phyloP scores from a whole-genome alignment of 108 stramenopile species.

The Conticribra guillardii region DNA sequence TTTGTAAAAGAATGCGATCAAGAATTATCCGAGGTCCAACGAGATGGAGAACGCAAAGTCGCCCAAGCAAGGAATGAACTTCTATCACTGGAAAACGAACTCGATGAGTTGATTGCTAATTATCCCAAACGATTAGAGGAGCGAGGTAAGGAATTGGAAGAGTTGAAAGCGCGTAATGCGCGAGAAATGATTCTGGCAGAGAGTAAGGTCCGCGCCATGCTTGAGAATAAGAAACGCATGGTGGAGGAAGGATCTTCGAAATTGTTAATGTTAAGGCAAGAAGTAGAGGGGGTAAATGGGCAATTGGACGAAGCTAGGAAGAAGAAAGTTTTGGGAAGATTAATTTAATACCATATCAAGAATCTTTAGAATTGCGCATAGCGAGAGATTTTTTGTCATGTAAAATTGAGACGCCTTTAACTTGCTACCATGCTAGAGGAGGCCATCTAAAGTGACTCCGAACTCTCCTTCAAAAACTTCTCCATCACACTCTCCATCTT shows the following conservation, averaged over 20 bases:
- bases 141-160: constrained; percentile 15
- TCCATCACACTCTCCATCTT: constrained; percentile 56
- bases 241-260: constrained; percentile 9
- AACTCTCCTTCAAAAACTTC: constrained; percentile 48
- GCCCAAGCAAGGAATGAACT: constrained; percentile 8
- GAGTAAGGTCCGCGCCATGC: constrained; percentile 18
- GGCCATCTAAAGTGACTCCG: constrained; percentile 12
- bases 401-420: background rate
- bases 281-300: background rate
- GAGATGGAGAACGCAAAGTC: constrained; percentile 14
- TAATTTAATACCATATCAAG: background rate
- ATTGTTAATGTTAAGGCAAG: constrained; percentile 5
- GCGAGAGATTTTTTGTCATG: background rate
- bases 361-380: background rate
- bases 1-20: constrained; percentile 8
- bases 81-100: constrained; percentile 4
- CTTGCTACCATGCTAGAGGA: background rate
- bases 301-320: constrained; percentile 25
- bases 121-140: constrained; percentile 13
- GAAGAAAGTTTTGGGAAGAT: constrained; percentile 8
- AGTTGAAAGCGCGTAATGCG: constrained; percentile 4
- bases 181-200: constrained; percentile 25
- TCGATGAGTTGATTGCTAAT: constrained; percentile 13
- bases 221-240: constrained; percentile 12
- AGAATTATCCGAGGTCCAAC: constrained; percentile 4